Evolutionary conservation across 305 asterid genomes (phyloP).

Genomic region (Fraxinus latifolia): DNA sequence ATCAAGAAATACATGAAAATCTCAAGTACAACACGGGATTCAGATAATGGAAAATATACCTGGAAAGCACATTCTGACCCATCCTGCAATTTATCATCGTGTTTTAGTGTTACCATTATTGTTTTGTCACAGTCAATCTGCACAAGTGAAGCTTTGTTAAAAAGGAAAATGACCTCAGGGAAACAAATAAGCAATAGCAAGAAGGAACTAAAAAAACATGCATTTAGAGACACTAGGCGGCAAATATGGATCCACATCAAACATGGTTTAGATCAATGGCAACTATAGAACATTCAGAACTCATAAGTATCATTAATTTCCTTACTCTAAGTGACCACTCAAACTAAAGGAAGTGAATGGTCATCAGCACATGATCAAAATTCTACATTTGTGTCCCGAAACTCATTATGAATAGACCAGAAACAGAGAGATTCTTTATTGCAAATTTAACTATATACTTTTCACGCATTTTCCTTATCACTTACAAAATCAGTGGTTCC

Average conservation of each 20-base stretch:
- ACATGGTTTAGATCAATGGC: not conserved
- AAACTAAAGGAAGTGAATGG: not conserved
- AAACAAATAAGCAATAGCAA: slow-evolving; percentile 10
- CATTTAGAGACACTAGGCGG: slow-evolving; percentile 9
- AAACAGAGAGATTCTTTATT: not conserved
- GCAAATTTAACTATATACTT: not conserved
- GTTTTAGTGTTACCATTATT: slow-evolving; percentile 80
- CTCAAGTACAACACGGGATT: slow-evolving; percentile 1
- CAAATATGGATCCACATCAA: not conserved
- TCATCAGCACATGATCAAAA: slow-evolving; percentile 7
- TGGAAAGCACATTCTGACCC: slow-evolving; percentile 85
- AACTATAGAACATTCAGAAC: not conserved
- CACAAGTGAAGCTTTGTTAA: slow-evolving; percentile 24
- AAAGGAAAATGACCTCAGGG: slow-evolving; percentile 12
- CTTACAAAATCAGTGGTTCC: slow-evolving; percentile 7
- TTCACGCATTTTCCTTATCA: not conserved
- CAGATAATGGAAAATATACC: slow-evolving; percentile 40
- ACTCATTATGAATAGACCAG: not conserved
- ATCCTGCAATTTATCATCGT: slow-evolving; percentile 88
- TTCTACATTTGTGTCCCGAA: not conserved
- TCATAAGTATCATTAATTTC: not conserved
- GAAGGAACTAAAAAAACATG: not conserved
- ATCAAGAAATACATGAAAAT: slow-evolving; percentile 1
- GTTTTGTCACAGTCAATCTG: slow-evolving; percentile 97
- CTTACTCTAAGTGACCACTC: not conserved